Percentiles rank a stretch among this genome's conserved stretches.
phyloP scores from a whole-genome alignment of 164 flowering plant genomes.

The Piper longum region DNA sequence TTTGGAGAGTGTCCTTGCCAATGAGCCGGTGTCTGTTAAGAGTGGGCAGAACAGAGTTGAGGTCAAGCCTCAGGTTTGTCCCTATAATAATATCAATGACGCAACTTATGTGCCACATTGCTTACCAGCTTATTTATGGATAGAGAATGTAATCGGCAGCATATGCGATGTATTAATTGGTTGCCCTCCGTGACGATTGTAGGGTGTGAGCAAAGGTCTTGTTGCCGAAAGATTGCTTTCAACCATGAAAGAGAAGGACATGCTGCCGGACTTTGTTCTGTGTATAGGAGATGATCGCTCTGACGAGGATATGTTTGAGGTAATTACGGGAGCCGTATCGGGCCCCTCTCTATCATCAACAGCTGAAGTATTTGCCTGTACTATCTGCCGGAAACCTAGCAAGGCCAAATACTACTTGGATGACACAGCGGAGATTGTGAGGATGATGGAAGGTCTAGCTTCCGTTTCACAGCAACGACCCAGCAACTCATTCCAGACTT shows the following conservation, averaged over 20 bases:
- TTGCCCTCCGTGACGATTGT: constrained; percentile 7
- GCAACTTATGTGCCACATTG: not conserved
- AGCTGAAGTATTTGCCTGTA: constrained; percentile 63
- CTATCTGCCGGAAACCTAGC: constrained; percentile 58
- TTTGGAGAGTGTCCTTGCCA: constrained; percentile 72
- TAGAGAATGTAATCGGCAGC: not conserved
- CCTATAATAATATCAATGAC: not conserved
- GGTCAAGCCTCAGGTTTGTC: constrained; percentile 69
- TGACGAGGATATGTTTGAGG: constrained; percentile 80
- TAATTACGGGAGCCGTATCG: constrained; percentile 31
- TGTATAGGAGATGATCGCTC: constrained; percentile 80
- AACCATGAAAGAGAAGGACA: constrained; percentile 33
- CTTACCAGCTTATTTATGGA: not conserved
- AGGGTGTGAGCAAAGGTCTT: constrained; percentile 78
- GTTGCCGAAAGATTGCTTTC: constrained; percentile 45
- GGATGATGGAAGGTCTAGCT: constrained; percentile 59
- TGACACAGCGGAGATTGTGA: constrained; percentile 42
- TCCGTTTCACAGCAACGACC: constrained; percentile 34
- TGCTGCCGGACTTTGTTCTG: constrained; percentile 52
- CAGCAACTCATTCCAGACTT: not conserved
- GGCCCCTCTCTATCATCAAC: constrained; percentile 34
- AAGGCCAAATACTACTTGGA: constrained; percentile 68
- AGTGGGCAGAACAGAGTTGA: constrained; percentile 55
- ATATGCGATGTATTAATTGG: not conserved
- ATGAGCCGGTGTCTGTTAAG: constrained; percentile 71